Evolutionary conservation across 352 stramenopile species (phyloP).

Genomic region (Globisporangium lucens): DNA sequence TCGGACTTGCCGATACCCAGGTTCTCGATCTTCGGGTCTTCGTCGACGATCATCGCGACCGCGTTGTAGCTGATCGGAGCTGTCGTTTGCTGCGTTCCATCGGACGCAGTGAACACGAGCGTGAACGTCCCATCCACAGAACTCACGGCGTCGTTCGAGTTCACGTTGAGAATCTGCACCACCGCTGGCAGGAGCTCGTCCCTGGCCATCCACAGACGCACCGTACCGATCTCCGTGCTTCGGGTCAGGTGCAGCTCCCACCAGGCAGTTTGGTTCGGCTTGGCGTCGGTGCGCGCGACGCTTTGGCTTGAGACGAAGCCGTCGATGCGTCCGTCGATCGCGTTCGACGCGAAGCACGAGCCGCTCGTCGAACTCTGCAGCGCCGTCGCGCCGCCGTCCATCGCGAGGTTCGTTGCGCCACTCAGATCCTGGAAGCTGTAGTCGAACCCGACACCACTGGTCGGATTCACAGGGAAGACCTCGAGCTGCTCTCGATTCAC

Average conservation of each 20-base stretch:
- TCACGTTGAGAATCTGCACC: constrained; percentile 30
- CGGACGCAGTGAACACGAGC: constrained; percentile 30
- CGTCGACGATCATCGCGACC: constrained; percentile 51
- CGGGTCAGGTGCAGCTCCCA: constrained; percentile 67
- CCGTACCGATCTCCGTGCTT: constrained; percentile 41
- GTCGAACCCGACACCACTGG: constrained; percentile 64
- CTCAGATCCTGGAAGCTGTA: constrained; percentile 65
- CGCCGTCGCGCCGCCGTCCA: constrained; percentile 43
- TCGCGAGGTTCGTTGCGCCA: constrained; percentile 45
- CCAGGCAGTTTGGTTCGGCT: constrained; percentile 38
- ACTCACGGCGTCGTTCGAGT: constrained; percentile 31
- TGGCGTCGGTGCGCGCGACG: constrained; percentile 43
- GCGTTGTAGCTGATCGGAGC: constrained; percentile 49
- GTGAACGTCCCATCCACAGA: constrained; percentile 43
- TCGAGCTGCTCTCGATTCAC: constrained; percentile 46
- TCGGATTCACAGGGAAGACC: constrained; percentile 40
- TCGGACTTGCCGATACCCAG: constrained; percentile 40
- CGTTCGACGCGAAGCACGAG: constrained; percentile 43
- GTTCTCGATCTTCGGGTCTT: constrained; percentile 35
- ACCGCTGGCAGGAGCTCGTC: constrained; percentile 19
- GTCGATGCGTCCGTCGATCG: constrained; percentile 60
- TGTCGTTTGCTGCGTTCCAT: constrained; percentile 24
- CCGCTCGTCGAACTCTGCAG: constrained; percentile 71
- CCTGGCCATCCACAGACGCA: constrained; percentile 52
- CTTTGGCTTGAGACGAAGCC: constrained; percentile 39